Base-by-base conservation (phyloP, 2,329 filamentous ascomycete species). In the Dothideomycetes sp. region DNA sequence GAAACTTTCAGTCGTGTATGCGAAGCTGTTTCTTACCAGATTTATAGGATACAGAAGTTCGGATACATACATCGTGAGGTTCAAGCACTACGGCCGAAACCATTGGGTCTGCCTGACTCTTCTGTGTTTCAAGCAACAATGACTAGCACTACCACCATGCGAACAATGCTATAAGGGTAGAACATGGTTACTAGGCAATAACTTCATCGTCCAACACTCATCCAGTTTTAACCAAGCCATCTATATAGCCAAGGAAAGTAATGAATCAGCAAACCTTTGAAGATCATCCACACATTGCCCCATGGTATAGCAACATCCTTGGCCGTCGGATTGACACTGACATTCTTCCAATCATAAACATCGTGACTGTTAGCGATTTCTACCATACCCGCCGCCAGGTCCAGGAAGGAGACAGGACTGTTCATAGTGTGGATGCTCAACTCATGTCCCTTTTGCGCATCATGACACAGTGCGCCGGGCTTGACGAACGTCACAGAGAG, bases 381-480 rank as follows among this genome's bases (percentile, higher is more conserved):
- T 13, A 71, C 55, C 70, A 73, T 73, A 1, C 50, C 68, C 1
- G 63, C 67, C 1, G 66, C 59, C 12, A 71, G 48, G 47, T 71
- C 69, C 4, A 64, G 27, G 34, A 65, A 72, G 1, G 53, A 58
- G 2, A 72, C 20, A 19, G 60, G 60, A 4, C 53, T 60, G 36
- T 65, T 54, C 35, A 66, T 51, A 4, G 51, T 60, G 38, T 65
- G 54, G 38, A 67, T 51, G 16, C 50, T 66, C 12, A 73, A 48
- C 31, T 37, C 43, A 47, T 72, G 64, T 3, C 68, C 69, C 0
- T 59, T 51, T 45, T 56, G 52, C 2, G 53, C 33, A 43, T 67
- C 64, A 3, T 54, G 38, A 6, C 57, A 54, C 17, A 69, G 49
- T 0, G 54, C 64, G 3, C 55, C 65, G 1, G 66, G 66, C 52